These are phyloP conservation scores for Ulmus americana DNA, from an alignment of 331 rosid species.

Conservation along the genomic window DNA sequence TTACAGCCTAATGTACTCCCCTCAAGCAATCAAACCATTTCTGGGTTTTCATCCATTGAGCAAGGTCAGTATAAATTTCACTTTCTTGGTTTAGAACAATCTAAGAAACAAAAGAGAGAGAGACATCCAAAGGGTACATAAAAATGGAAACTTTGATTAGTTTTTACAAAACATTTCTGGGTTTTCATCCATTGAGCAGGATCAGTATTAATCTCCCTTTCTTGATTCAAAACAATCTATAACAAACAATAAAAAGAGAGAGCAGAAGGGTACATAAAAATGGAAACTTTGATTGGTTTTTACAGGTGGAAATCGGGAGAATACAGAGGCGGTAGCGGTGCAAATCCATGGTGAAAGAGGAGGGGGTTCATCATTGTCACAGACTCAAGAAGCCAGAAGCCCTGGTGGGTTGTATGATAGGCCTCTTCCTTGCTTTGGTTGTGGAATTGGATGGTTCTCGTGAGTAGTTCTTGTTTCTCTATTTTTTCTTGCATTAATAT, in stretches of 20 bases:
- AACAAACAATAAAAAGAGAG: background rate
- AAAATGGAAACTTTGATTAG: background rate
- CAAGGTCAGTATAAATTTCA: slow-evolving; percentile 7
- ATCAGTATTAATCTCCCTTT: background rate
- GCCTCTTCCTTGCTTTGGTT: slow-evolving; percentile 32
- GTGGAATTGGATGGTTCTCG: slow-evolving; percentile 41
- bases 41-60: slow-evolving; percentile 11
- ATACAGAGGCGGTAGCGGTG: slow-evolving; percentile 8
- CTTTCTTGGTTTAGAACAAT: background rate
- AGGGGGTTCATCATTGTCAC: slow-evolving; percentile 9
- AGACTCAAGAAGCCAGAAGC: slow-evolving; percentile 2
- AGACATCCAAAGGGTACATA: background rate
- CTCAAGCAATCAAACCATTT: background rate
- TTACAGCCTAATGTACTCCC: background rate
- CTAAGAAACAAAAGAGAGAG: background rate
- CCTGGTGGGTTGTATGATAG: slow-evolving; percentile 26
- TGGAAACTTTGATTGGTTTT: background rate
- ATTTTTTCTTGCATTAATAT: background rate
- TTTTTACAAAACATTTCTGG: background rate
- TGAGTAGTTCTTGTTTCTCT: slow-evolving; percentile 7
- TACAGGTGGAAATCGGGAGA: slow-evolving; percentile 11
- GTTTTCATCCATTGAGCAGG: slow-evolving; percentile 17
- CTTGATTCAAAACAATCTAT: background rate
- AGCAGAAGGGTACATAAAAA: background rate
- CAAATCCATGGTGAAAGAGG: slow-evolving; percentile 18